A percentile compares a stretch with the other conserved stretches of the same genome.
phyloP scores from a whole-genome alignment of 1,284 basidiomycete species.

The Lentinula novae-zelandiae region DNA sequence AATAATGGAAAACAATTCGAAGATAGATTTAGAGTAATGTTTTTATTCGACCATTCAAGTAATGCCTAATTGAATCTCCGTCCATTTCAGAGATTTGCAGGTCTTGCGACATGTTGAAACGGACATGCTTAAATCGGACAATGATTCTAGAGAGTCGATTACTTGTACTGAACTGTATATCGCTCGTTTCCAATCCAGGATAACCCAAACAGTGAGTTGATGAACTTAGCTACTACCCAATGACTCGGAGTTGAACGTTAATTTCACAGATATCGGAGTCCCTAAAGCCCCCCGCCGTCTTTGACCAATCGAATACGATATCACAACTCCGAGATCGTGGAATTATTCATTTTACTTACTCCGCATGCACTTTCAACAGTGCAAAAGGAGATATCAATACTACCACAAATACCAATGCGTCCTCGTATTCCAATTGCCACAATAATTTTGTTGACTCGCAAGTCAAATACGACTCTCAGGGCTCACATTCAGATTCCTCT shows the following conservation, averaged over 20 bases:
- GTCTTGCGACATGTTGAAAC: not conserved
- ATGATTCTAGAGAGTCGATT: not conserved
- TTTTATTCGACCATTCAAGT: not conserved
- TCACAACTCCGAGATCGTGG: too few relatives aligned
- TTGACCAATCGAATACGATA: too few relatives aligned
- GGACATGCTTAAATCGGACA: not conserved
- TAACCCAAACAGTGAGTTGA: too few relatives aligned
- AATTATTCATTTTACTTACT: not conserved
- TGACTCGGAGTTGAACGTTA: too few relatives aligned
- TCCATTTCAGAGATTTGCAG: not conserved
- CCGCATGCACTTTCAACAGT: not conserved
- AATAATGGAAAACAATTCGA: not conserved
- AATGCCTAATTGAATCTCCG: not conserved
- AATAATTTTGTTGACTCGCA: not conserved
- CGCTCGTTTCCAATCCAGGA: too few relatives aligned
- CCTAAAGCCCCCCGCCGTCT: too few relatives aligned
- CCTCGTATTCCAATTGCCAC: not conserved
- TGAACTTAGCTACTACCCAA: too few relatives aligned
- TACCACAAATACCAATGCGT: not conserved
- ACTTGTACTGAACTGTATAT: not conserved
- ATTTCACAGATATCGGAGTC: too few relatives aligned
- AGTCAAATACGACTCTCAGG: not conserved
- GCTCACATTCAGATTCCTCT: not conserved
- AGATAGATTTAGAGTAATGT: not conserved
- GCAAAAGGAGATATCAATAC: not conserved